Evolutionary conservation across 805 yeast species (phyloP).

Genomic region (Starmerella asiatica): DNA sequence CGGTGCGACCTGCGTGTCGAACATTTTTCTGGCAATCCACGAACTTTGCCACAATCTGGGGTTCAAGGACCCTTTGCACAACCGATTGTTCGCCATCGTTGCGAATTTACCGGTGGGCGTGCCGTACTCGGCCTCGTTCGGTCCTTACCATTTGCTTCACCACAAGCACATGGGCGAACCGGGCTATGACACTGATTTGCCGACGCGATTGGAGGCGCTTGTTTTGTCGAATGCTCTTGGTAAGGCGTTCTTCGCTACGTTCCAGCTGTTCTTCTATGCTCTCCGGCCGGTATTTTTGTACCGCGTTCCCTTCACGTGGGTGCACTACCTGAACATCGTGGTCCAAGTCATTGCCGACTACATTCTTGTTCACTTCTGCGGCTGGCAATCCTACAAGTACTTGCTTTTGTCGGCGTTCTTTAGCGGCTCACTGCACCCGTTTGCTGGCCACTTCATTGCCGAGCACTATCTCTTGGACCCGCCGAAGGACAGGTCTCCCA

Average conservation of each 20-base stretch:
- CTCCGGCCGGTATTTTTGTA: constrained; percentile 80
- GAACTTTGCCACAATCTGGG: constrained; percentile 77
- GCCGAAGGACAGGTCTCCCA: constrained; percentile 15
- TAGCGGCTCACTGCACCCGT: constrained; percentile 87
- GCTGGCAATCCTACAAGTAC: constrained; percentile 49
- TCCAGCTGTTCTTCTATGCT: constrained; percentile 80
- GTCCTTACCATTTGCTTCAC: constrained; percentile 83
- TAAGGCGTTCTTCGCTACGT: constrained; percentile 79
- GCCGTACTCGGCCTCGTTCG: constrained; percentile 78
- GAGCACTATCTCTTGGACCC: constrained; percentile 63
- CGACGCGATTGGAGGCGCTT: constrained; percentile 64
- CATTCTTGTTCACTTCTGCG: constrained; percentile 47
- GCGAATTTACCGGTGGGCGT: constrained; percentile 78
- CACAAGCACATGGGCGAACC: constrained; percentile 85
- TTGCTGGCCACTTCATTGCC: constrained; percentile 93
- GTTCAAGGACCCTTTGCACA: constrained; percentile 63
- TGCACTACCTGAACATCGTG: constrained; percentile 57
- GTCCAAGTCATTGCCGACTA: constrained; percentile 47
- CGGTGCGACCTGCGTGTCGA: constrained; percentile 80
- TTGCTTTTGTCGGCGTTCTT: constrained; percentile 64
- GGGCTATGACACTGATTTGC: constrained; percentile 72
- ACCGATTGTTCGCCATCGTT: constrained; percentile 62
- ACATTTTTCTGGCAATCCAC: constrained; percentile 74
- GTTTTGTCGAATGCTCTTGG: constrained; percentile 66
- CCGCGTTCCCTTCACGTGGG: constrained; percentile 54